phyloP scores from a whole-genome alignment of 2,329 filamentous ascomycete species.

The Cordyceps sp. region DNA sequence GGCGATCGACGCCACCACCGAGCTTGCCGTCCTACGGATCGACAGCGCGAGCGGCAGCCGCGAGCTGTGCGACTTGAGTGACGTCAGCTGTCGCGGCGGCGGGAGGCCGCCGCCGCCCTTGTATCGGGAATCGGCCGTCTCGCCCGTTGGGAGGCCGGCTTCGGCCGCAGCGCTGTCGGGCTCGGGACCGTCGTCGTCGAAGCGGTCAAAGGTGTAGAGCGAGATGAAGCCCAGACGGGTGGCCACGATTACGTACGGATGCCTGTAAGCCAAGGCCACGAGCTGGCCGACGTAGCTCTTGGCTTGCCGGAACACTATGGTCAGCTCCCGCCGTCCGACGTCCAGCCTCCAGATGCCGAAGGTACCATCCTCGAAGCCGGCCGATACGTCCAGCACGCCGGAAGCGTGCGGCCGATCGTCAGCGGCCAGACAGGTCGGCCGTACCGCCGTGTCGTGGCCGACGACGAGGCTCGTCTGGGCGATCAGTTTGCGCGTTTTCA shows the following conservation, averaged over 20 bases:
- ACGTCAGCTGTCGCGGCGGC: constrained; percentile 43
- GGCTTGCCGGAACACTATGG: constrained; percentile 38
- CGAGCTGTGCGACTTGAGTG: constrained; percentile 65
- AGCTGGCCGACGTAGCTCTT: constrained; percentile 49
- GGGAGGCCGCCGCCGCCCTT: constrained; percentile 4
- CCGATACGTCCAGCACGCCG: constrained; percentile 37
- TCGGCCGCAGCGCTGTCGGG: not conserved
- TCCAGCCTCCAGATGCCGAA: constrained; percentile 54
- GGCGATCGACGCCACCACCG: constrained; percentile 67
- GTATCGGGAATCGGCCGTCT: not conserved
- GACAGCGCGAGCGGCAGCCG: constrained; percentile 69
- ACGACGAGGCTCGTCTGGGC: constrained; percentile 26
- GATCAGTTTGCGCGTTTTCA: constrained; percentile 45
- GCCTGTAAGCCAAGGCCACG: constrained; percentile 51
- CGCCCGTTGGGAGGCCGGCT: not conserved
- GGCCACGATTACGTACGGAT: constrained; percentile 66
- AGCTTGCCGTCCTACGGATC: constrained; percentile 47
- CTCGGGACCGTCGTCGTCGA: constrained; percentile 2
- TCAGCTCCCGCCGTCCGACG: constrained; percentile 24
- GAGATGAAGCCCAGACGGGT: constrained; percentile 59
- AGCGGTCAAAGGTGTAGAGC: constrained; percentile 48
- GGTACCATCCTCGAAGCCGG: constrained; percentile 58
- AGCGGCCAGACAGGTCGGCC: constrained; percentile 49
- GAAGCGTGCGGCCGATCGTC: constrained; percentile 29
- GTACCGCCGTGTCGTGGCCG: constrained; percentile 7